Percentiles rank a stretch among this genome's conserved stretches.
phyloP scores from a whole-genome alignment of 495 filamentous ascomycete species.

The Lepidopterella palustris region DNA sequence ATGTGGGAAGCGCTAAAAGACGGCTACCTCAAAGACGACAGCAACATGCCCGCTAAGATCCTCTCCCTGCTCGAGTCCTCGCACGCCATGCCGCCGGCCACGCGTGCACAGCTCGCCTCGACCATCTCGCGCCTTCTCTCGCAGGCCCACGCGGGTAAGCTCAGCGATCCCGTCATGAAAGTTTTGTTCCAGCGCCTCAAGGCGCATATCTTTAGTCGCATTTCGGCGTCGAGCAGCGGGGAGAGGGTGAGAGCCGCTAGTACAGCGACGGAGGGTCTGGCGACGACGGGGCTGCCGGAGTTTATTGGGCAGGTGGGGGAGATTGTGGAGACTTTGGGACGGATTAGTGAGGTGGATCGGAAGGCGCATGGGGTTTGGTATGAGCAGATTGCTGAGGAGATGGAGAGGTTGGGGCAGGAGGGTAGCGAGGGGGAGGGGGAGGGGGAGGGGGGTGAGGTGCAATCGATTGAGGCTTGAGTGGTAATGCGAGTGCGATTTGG shows the following conservation, averaged over 20 bases:
- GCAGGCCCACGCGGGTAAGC: conserved; percentile 38
- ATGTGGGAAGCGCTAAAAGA: conserved; percentile 46
- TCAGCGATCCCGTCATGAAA: conserved; percentile 73
- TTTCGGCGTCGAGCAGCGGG: conserved; percentile 67
- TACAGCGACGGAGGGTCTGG: conserved; percentile 76
- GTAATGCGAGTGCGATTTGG: background rate
- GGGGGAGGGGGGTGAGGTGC: background rate
- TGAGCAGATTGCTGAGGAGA: conserved; percentile 52
- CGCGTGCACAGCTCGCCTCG: conserved; percentile 49
- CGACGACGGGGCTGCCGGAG: conserved; percentile 74
- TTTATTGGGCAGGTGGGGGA: conserved; percentile 80
- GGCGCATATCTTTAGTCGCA: conserved; percentile 65
- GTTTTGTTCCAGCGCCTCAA: conserved; percentile 70
- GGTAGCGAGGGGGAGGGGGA: conserved; percentile 17
- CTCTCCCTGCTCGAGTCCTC: conserved; percentile 73
- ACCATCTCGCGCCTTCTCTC: conserved; percentile 52
- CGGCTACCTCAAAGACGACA: conserved; percentile 44
- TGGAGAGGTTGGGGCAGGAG: conserved; percentile 27
- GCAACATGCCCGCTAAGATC: conserved; percentile 37
- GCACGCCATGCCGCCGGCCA: conserved; percentile 67
- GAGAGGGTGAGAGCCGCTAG: conserved; percentile 77
- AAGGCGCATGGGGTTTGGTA: conserved; percentile 74
- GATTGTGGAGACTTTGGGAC: conserved; percentile 70
- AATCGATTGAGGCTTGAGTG: background rate
- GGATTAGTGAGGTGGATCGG: conserved; percentile 72